Evolutionary conservation across 78 protist genomes (phyloP), one percentile per base, ranked within the genome.

Genomic region (Acrasis kona): DNA sequence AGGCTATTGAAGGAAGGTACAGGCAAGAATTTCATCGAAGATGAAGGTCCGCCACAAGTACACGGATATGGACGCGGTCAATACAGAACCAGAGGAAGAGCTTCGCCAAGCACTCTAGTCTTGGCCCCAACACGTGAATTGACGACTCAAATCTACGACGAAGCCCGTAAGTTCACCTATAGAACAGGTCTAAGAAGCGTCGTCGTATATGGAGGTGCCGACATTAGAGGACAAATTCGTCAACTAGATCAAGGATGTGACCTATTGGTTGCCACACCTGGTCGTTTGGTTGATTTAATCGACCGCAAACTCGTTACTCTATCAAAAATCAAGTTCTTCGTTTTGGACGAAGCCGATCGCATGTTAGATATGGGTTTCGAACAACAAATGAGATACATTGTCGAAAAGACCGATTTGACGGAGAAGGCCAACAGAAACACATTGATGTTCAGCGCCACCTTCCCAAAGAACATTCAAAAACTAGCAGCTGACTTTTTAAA

Each of bases 361-460:
- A 96, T 97, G 99, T 87, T 97, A 34, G 99, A 97, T 84, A 97
- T 97, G 99, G 99, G 99, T 36, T 97, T 97, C 66, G 97, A 93
- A 85, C 98, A 98, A 32, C 98, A 93, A 78, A 95, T 97, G 65
- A 91, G 98, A 37, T 82, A 72, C 12, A 96, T 97, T 42, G 94
- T 92, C 28, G 87, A 87, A 50, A 69, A 82, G 10, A 0, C 31
- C 0, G 72, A 41, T 2, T 40, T 97, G 98, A 93, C 96, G 5
- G 72, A 41, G 1, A 12, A 37, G 29, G 81, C 50, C 10, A 71
- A 58, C 27, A 77, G 99, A 8, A 97, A 92, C 69, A 96, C 99
- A 10, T 87, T 95, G 30, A 91, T 98, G 99, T 96, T 96, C 79
- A 82, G 92, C 10, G 99, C 99, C 28, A 98, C 99, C 2, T 97